Evolutionary conservation across 768 basidiomycete species (phyloP).

Genomic region (Auricularia cornea): DNA sequence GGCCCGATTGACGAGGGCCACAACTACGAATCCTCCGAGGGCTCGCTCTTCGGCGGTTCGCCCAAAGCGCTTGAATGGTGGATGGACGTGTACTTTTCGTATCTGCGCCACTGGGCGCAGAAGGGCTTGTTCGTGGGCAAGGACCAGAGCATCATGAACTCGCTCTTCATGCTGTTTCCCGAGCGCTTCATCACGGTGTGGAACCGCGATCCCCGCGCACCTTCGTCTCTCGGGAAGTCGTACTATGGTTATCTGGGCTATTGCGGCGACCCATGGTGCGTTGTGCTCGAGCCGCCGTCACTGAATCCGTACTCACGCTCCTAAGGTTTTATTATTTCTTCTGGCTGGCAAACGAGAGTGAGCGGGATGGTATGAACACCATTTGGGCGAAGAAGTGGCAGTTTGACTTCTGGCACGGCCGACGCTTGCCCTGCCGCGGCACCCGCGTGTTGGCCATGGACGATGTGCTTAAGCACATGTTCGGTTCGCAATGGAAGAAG

Average conservation of each 20-base stretch:
- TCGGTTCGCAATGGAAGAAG: neutral
- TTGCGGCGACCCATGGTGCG: neutral
- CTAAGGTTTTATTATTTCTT: neutral
- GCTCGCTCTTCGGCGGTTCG: constrained; percentile 52
- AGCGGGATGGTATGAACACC: neutral
- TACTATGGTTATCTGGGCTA: neutral
- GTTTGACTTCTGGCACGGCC: neutral
- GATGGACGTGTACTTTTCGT: constrained; percentile 36
- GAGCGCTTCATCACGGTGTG: constrained; percentile 38
- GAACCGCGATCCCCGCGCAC: constrained; percentile 17
- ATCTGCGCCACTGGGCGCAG: constrained; percentile 43
- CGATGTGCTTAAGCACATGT: neutral
- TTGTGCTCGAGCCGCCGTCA: neutral
- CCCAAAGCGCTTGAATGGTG: constrained; percentile 40
- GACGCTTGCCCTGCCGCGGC: neutral
- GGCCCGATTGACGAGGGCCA: constrained; percentile 37
- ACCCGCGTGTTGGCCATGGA: neutral
- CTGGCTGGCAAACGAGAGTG: neutral
- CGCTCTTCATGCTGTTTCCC: constrained; percentile 38
- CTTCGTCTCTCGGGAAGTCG: neutral
- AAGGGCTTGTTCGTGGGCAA: constrained; percentile 46
- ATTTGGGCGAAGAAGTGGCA: neutral
- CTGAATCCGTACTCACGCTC: neutral
- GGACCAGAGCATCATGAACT: constrained; percentile 48
- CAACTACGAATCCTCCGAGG: constrained; percentile 38